Percentiles rank a stretch among this genome's conserved stretches.
These are phyloP conservation scores for Termitomyces eurrhizus DNA, from an alignment of 768 basidiomycete genomes.

Conservation along the genomic window DNA sequence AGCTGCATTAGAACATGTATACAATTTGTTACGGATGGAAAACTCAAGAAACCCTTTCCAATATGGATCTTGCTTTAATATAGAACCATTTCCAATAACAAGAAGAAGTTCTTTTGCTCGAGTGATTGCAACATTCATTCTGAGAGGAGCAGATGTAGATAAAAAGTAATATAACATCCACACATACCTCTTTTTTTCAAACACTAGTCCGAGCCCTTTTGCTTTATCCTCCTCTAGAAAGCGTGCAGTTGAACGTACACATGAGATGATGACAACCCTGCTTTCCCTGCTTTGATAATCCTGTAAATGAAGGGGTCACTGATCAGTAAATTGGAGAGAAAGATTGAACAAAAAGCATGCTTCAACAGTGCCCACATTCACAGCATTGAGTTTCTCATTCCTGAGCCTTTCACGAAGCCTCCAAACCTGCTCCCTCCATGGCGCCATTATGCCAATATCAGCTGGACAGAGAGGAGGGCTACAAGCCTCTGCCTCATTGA, in stretches of 20 bases:
- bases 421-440: slow-evolving; percentile 53
- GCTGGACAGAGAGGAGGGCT: slow-evolving; percentile 35
- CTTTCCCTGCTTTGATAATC: slow-evolving; percentile 52
- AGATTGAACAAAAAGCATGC: slow-evolving; percentile 18
- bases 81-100: slow-evolving; percentile 40
- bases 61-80: slow-evolving; percentile 42
- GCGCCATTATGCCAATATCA: slow-evolving; percentile 49
- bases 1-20: slow-evolving; percentile 11
- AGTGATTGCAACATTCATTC: slow-evolving; percentile 54
- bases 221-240: slow-evolving; percentile 45
- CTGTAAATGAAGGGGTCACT: slow-evolving; percentile 15
- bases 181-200: slow-evolving; percentile 41
- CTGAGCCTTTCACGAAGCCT: slow-evolving; percentile 42
- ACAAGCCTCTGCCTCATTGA: slow-evolving; percentile 31
- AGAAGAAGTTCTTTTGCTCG: slow-evolving; percentile 51
- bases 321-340: not conserved
- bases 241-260: slow-evolving; percentile 40
- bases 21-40: slow-evolving; percentile 43
- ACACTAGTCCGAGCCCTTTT: slow-evolving; percentile 43
- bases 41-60: slow-evolving; percentile 51
- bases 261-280: slow-evolving; percentile 47
- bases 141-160: slow-evolving; percentile 11
- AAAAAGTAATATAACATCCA: not conserved
- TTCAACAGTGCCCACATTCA: slow-evolving; percentile 52
- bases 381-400: slow-evolving; percentile 34